phyloP scores from a whole-genome alignment of 768 basidiomycete species.

The Auriscalpium orientale region DNA sequence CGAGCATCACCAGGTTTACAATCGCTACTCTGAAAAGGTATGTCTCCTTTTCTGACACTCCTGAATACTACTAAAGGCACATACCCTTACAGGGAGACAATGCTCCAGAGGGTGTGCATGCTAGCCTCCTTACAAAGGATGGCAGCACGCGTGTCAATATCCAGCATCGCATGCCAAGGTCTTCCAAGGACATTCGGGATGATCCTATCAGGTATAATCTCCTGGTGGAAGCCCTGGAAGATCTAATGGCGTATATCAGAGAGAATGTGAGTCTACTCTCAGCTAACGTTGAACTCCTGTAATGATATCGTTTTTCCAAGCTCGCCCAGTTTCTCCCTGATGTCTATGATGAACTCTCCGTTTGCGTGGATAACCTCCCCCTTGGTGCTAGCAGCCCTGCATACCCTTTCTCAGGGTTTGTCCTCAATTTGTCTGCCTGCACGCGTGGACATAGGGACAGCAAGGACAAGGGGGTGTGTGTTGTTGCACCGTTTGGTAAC shows the following conservation, averaged over 20 bases:
- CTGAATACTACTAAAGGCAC: background rate
- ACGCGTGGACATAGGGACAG: background rate
- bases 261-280: background rate
- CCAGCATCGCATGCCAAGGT: background rate
- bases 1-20: background rate
- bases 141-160: background rate
- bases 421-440: background rate
- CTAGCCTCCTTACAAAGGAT: background rate
- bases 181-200: background rate
- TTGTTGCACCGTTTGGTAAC: background rate
- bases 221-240: background rate
- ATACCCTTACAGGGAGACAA: background rate
- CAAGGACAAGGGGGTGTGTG: background rate
- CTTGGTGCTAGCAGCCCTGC: background rate
- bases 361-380: background rate
- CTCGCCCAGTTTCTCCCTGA: background rate
- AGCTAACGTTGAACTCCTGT: background rate
- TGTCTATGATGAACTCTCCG: background rate
- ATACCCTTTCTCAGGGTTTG: background rate
- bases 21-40: background rate
- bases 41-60: background rate
- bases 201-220: background rate
- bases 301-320: background rate
- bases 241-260: background rate
- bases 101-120: background rate